Conservation (phyloP, 2,329 filamentous ascomycete genomes). For the Talaromyces rugulosus region DNA sequence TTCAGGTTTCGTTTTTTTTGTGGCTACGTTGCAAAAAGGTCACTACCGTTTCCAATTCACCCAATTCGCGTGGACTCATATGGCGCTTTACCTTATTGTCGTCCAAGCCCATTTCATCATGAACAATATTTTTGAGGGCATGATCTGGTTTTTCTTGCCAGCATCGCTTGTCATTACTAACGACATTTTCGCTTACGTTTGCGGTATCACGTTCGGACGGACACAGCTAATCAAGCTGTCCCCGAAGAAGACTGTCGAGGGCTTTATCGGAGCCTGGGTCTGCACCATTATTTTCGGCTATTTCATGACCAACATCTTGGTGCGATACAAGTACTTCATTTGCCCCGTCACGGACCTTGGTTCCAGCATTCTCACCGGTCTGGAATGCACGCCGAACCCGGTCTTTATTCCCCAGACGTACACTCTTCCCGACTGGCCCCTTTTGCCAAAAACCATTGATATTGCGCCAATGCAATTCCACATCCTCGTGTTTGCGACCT, state of each 20-base stretch:
- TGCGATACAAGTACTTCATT: conserved; percentile 94
- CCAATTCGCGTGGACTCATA: conserved; percentile 98
- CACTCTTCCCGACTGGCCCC: conserved; percentile 67
- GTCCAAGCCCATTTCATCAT: conserved; percentile 99
- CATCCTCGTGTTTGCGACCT: conserved; percentile 82
- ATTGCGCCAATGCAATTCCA: conserved; percentile 91
- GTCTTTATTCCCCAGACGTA: conserved; percentile 80
- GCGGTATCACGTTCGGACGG: conserved; percentile 91
- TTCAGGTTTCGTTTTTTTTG: conserved; percentile 94
- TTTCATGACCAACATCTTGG: conserved; percentile 75
- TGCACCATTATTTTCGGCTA: conserved; percentile 87
- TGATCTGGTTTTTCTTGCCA: conserved; percentile 99
- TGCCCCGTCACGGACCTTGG: conserved; percentile 96
- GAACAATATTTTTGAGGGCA: conserved; percentile 99
- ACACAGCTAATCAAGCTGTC: conserved; percentile 97
- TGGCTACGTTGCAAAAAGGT: conserved; percentile 86
- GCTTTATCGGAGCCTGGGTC: conserved; percentile 92
- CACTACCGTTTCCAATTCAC: conserved; percentile 99
- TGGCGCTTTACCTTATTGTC: conserved; percentile 96
- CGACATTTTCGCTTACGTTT: conserved; percentile 97
- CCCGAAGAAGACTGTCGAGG: conserved; percentile 98
- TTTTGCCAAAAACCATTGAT: conserved; percentile 66
- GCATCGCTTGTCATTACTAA: conserved; percentile 95
- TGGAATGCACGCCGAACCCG: conserved; percentile 86
- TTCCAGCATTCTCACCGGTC: conserved; percentile 84